Conservation (phyloP, 176 grass and related monocot species). For the Oryza longistaminata region DNA sequence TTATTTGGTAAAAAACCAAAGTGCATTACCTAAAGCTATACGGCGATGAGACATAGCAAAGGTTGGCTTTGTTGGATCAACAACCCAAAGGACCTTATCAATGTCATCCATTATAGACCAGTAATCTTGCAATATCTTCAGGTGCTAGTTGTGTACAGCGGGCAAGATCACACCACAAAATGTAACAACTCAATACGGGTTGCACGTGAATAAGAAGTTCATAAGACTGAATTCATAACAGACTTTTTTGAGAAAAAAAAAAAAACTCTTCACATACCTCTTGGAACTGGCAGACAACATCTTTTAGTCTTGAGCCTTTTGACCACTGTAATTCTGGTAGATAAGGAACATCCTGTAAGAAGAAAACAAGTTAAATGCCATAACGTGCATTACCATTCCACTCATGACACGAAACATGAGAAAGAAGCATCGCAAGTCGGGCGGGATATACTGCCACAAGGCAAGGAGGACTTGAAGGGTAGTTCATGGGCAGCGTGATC, state of each 20-base stretch:
- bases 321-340: conserved; percentile 69
- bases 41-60: conserved; percentile 50
- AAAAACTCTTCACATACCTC: conserved; percentile 36
- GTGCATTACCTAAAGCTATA: conserved; percentile 55
- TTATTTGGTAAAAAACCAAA: background rate
- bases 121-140: conserved; percentile 65
- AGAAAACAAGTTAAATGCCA: background rate
- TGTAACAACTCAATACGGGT: background rate
- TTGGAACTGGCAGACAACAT: conserved; percentile 59
- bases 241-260: background rate
- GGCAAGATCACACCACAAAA: conserved; percentile 16
- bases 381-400: background rate
- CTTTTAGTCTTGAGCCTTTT: conserved; percentile 57
- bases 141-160: conserved; percentile 48
- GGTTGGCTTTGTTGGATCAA: conserved; percentile 52
- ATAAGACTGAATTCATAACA: background rate
- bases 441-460: conserved; percentile 45
- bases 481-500: conserved; percentile 58
- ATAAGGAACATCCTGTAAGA: conserved; percentile 56
- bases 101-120: conserved; percentile 79
- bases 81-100: conserved; percentile 66
- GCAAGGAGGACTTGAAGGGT: conserved; percentile 57
- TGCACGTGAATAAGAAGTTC: background rate
- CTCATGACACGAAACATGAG: no score
- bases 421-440: background rate